Percentiles rank a stretch among this genome's conserved stretches.
Evolutionary conservation across 345 rosid species (phyloP).

Genomic region (Viola odorata): DNA sequence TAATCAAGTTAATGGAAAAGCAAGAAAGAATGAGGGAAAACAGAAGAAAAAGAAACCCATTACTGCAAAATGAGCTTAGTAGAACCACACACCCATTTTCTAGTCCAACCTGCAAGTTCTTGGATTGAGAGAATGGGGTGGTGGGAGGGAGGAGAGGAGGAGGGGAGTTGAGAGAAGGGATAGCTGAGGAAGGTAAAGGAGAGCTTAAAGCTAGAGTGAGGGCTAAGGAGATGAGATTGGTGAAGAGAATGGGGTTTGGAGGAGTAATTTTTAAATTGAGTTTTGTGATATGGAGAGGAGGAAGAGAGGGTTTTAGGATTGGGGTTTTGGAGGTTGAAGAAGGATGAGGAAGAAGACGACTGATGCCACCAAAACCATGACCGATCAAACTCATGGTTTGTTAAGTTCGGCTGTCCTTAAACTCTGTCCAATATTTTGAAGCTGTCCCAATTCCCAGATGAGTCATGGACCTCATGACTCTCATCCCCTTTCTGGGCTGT

Average conservation of each 20-base stretch:
- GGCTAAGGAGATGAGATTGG: slow-evolving; percentile 49
- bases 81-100: slow-evolving; percentile 49
- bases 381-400: slow-evolving; percentile 24
- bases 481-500: too few relatives aligned
- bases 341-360: slow-evolving; percentile 24
- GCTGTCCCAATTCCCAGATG: too few relatives aligned
- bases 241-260: slow-evolving; percentile 29
- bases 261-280: slow-evolving; percentile 2
- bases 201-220: slow-evolving; percentile 44
- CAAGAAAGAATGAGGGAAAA: not conserved
- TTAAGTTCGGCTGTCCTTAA: slow-evolving; percentile 1
- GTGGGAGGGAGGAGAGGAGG: slow-evolving; percentile 42
- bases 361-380: not conserved
- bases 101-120: slow-evolving; percentile 58
- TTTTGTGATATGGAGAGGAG: slow-evolving; percentile 15
- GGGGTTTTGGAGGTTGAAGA: slow-evolving; percentile 19
- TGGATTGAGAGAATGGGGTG: slow-evolving; percentile 92
- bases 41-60: not conserved
- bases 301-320: slow-evolving; percentile 2
- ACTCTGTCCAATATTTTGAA: not conserved
- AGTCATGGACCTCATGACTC: too few relatives aligned
- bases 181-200: slow-evolving; percentile 56
- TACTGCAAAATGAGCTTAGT: not conserved
- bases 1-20: not conserved
- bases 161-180: slow-evolving; percentile 60